These are phyloP conservation scores for Suhomyces sp. DNA, from an alignment of 805 yeast species.

Conservation along the genomic window DNA sequence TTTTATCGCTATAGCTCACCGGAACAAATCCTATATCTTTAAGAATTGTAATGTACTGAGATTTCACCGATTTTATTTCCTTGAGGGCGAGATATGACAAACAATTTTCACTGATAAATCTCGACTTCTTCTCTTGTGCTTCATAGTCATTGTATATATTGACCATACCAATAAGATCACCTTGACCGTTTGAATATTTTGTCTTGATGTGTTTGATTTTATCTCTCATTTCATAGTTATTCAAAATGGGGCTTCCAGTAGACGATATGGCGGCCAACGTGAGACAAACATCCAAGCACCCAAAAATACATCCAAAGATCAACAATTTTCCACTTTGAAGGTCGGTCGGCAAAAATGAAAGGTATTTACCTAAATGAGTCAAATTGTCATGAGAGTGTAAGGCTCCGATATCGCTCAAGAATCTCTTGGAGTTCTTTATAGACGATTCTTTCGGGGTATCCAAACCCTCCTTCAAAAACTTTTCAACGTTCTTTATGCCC, in stretches of 20 bases:
- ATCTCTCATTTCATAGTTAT: slow-evolving; percentile 61
- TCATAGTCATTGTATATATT: slow-evolving; percentile 57
- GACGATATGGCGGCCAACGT: slow-evolving; percentile 77
- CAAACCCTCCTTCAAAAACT: slow-evolving; percentile 68
- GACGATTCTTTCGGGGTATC: slow-evolving; percentile 70
- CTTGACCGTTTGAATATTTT: slow-evolving; percentile 49
- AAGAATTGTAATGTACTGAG: slow-evolving; percentile 67
- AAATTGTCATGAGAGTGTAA: slow-evolving; percentile 41
- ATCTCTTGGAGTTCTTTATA: slow-evolving; percentile 48
- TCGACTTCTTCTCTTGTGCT: slow-evolving; percentile 22
- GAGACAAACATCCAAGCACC: slow-evolving; percentile 73
- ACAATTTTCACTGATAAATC: slow-evolving; percentile 53
- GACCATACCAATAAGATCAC: slow-evolving; percentile 72
- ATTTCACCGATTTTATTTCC: slow-evolving; percentile 68
- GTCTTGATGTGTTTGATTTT: slow-evolving; percentile 48
- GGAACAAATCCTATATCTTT: slow-evolving; percentile 79
- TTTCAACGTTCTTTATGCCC: slow-evolving; percentile 72
- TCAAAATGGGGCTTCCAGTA: slow-evolving; percentile 70
- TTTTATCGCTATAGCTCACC: slow-evolving; percentile 35
- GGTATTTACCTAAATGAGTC: slow-evolving; percentile 75
- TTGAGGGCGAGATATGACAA: slow-evolving; percentile 62
- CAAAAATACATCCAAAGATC: slow-evolving; percentile 77
- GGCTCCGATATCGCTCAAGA: slow-evolving; percentile 72
- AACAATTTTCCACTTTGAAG: slow-evolving; percentile 80
- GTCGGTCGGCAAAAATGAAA: slow-evolving; percentile 84